These are phyloP conservation scores for Malassezia restricta DNA, from an alignment of 1,284 basidiomycete genomes.

Conservation along the genomic window DNA sequence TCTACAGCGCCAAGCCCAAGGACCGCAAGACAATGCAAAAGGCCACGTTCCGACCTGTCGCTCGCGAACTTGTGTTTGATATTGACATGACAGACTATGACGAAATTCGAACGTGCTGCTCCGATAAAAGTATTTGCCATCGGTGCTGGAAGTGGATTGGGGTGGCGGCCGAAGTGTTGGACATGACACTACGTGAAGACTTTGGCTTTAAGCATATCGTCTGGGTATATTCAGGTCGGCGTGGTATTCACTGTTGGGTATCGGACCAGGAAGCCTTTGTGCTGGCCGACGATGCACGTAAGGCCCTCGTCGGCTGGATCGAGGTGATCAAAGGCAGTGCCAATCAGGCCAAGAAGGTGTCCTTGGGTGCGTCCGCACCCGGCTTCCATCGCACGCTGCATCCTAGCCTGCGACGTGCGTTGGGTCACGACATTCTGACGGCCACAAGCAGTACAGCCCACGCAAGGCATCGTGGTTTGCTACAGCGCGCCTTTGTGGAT, in stretches of 20 bases:
- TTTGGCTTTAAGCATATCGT: slow-evolving; percentile 68
- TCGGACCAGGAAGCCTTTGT: slow-evolving; percentile 77
- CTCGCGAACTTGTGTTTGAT: slow-evolving; percentile 94
- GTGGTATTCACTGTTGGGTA: slow-evolving; percentile 97
- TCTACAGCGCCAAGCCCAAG: slow-evolving; percentile 79
- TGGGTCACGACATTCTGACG: slow-evolving; percentile 20
- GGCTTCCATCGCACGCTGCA: slow-evolving; percentile 53
- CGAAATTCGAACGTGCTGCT: slow-evolving; percentile 84
- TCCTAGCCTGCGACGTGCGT: slow-evolving; percentile 36
- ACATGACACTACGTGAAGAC: slow-evolving; percentile 63
- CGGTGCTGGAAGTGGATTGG: slow-evolving; percentile 92
- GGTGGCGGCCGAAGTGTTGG: slow-evolving; percentile 78
- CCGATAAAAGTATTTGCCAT: slow-evolving; percentile 76
- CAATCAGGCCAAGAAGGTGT: slow-evolving; percentile 72
- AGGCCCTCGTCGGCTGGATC: slow-evolving; percentile 71
- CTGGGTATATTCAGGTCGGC: slow-evolving; percentile 97
- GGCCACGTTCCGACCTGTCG: slow-evolving; percentile 62
- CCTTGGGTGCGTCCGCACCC: slow-evolving; percentile 50
- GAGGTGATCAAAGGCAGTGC: slow-evolving; percentile 69
- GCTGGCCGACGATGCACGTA: slow-evolving; percentile 80
- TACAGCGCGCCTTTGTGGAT: slow-evolving; percentile 54
- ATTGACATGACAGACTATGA: slow-evolving; percentile 99
- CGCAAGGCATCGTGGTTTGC: slow-evolving; percentile 48
- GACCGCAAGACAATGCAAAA: slow-evolving; percentile 77
- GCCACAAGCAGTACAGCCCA: not conserved